A percentile compares a stretch with the other conserved stretches of the same genome.
These are phyloP conservation scores for Auxenochlorella pyrenoidosa DNA, from an alignment of 139 green algal species.

Conservation along the genomic window DNA sequence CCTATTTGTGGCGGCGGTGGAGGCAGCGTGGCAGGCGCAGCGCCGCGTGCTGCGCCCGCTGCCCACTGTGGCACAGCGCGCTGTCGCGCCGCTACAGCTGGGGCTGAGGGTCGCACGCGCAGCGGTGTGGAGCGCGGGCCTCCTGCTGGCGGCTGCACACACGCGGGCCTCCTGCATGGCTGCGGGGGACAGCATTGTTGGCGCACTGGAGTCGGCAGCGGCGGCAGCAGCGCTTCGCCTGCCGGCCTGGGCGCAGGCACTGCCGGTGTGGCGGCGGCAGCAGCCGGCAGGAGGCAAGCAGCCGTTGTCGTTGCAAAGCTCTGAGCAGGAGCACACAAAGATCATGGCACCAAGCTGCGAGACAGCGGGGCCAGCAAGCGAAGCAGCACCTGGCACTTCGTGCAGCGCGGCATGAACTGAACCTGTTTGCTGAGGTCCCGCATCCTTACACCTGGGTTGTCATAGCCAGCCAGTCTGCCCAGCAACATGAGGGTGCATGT, in stretches of 20 bases:
- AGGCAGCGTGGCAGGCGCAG: conserved; percentile 25
- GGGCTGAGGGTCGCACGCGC: not conserved
- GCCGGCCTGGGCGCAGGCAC: not conserved
- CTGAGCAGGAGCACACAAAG: no score
- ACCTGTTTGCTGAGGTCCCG: no score
- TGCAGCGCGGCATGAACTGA: no score
- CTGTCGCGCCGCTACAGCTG: conserved; percentile 13
- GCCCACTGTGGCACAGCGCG: not conserved
- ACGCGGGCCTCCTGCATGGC: not conserved
- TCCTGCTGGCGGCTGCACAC: conserved; percentile 18
- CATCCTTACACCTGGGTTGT: no score
- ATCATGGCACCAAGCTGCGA: no score
- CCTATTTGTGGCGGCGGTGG: conserved; percentile 19
- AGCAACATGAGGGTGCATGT: no score
- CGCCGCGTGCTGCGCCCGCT: not conserved
- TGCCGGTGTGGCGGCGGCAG: not conserved
- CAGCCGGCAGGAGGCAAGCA: not conserved
- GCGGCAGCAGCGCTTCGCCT: not conserved
- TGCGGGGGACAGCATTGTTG: not conserved
- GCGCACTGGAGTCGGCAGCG: not conserved
- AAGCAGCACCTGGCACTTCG: no score
- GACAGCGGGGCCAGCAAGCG: no score
- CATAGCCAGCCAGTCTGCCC: no score
- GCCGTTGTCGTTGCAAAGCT: no score
- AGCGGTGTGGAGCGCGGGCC: conserved; percentile 22